phyloP scores from a whole-genome alignment of 1,284 basidiomycete species.

The Anthracocystis walkeri region DNA sequence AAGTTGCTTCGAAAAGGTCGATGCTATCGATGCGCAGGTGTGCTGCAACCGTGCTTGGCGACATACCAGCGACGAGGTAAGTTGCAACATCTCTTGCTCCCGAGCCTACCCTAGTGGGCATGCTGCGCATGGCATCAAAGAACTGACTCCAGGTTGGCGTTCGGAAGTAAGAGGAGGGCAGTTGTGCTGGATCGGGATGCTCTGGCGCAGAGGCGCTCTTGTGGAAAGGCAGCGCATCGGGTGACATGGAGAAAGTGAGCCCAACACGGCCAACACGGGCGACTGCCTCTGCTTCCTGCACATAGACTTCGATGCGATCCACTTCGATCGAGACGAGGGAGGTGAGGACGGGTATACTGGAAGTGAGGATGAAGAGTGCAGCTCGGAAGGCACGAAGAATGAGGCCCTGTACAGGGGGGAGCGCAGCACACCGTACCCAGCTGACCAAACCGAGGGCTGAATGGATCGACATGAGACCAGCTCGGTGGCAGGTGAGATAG shows the following conservation, averaged over 20 bases:
- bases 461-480: constrained; percentile 34
- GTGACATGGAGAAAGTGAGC: constrained; percentile 50
- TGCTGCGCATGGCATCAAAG: constrained; percentile 28
- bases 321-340: constrained; percentile 62
- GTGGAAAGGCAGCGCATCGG: constrained; percentile 18
- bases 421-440: constrained; percentile 22
- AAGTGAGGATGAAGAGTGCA: constrained; percentile 52
- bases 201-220: not conserved
- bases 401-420: constrained; percentile 25
- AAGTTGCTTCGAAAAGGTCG: constrained; percentile 54
- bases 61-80: constrained; percentile 56
- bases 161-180: constrained; percentile 3
- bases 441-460: constrained; percentile 18
- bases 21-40: constrained; percentile 48
- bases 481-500: constrained; percentile 33
- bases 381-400: constrained; percentile 39
- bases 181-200: not conserved
- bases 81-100: constrained; percentile 51
- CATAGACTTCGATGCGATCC: constrained; percentile 50
- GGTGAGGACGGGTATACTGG: constrained; percentile 54
- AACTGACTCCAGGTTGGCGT: constrained; percentile 25
- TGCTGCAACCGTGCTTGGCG: constrained; percentile 41
- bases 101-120: constrained; percentile 53
- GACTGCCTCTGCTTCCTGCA: constrained; percentile 52
- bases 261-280: constrained; percentile 48